Conservation (phyloP, 202 grass and related monocot genomes). For the Schoenoplectus triqueter region DNA sequence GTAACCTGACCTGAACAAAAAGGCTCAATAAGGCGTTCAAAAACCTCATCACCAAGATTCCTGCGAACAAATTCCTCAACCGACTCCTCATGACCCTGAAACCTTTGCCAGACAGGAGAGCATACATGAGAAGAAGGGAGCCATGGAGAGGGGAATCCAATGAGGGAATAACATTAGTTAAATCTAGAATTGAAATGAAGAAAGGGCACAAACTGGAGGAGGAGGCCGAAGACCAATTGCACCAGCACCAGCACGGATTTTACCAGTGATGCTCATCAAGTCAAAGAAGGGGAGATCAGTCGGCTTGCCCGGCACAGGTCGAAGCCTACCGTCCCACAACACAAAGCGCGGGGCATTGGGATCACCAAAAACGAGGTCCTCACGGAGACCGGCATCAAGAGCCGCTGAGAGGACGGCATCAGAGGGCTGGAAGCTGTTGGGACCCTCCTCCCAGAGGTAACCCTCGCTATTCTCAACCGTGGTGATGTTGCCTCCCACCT, state of each 20-base stretch:
- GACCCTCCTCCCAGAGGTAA: constrained; percentile 93
- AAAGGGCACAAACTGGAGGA: constrained; percentile 55
- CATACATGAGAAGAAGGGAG: constrained; percentile 10
- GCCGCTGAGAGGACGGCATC: constrained; percentile 82
- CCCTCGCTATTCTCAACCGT: constrained; percentile 70
- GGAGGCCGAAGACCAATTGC: constrained; percentile 77
- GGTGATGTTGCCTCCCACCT: constrained; percentile 89
- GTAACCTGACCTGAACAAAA: constrained; percentile 75
- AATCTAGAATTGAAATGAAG: not conserved
- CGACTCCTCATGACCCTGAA: constrained; percentile 92
- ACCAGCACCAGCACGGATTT: constrained; percentile 79
- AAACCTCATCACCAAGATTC: constrained; percentile 90
- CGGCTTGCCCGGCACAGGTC: constrained; percentile 80
- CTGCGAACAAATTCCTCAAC: constrained; percentile 94
- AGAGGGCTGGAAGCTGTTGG: constrained; percentile 96
- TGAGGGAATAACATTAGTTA: not conserved
- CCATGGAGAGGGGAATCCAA: not conserved
- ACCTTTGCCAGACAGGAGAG: constrained; percentile 60
- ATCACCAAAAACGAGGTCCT: constrained; percentile 94
- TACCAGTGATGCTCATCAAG: constrained; percentile 80
- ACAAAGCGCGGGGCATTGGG: constrained; percentile 85
- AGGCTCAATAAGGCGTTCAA: constrained; percentile 91
- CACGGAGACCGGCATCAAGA: constrained; percentile 80
- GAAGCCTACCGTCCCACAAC: constrained; percentile 77
- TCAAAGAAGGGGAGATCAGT: constrained; percentile 83